Evolutionary conservation across 768 basidiomycete species (phyloP).

Genomic region (Panellus pusillus): DNA sequence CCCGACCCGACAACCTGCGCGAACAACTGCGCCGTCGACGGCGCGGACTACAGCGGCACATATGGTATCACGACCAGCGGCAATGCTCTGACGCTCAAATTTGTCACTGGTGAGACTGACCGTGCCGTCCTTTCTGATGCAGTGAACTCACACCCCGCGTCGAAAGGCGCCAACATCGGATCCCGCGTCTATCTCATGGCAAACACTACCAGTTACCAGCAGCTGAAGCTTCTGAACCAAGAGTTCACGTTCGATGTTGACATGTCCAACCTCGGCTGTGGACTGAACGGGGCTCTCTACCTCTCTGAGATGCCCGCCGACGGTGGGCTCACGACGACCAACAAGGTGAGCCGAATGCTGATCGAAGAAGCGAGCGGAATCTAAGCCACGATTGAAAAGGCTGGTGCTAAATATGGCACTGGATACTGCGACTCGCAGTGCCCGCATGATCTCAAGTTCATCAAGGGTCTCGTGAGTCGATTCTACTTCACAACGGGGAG

Average conservation of each 20-base stretch:
- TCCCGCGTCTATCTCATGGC: conserved; percentile 53
- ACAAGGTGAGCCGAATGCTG: conserved; percentile 32
- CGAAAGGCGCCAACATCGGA: conserved; percentile 35
- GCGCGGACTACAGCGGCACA: conserved; percentile 50
- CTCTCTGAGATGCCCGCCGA: conserved; percentile 58
- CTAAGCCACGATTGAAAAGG: conserved; percentile 19
- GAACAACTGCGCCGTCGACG: conserved; percentile 41
- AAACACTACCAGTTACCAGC: conserved; percentile 43
- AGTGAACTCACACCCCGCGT: background rate
- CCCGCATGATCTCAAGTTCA: conserved; percentile 60
- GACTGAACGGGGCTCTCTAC: conserved; percentile 61
- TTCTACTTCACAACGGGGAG: background rate
- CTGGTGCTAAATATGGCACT: conserved; percentile 46
- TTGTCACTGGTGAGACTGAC: conserved; percentile 35
- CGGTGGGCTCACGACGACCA: conserved; percentile 51
- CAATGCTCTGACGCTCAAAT: conserved; percentile 47
- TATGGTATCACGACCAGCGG: conserved; percentile 54
- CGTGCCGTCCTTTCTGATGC: no score
- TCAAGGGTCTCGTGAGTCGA: conserved; percentile 48
- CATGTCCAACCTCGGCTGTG: conserved; percentile 56
- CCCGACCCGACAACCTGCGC: conserved; percentile 50
- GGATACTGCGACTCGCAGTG: conserved; percentile 49
- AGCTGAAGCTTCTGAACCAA: conserved; percentile 49
- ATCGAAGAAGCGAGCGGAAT: no score
- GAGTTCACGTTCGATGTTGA: conserved; percentile 66